Conservation (phyloP, 2,329 filamentous ascomycete species). For the Penicillium vulpinum region DNA sequence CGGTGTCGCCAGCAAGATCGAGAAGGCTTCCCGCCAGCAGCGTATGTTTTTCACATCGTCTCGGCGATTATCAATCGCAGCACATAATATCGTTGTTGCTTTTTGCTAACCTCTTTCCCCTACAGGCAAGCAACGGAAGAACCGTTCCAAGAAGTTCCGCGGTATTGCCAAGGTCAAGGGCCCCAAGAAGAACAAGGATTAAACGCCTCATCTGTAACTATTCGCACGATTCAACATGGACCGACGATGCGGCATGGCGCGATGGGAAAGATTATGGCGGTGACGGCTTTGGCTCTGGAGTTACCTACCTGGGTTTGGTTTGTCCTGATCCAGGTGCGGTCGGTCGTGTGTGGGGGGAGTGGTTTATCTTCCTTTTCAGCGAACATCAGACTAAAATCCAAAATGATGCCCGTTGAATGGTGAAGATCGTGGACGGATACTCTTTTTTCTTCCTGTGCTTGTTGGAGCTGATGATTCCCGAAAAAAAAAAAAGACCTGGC, state of each 20-base stretch:
- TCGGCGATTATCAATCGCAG: neutral
- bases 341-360: constrained; percentile 15
- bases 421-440: constrained; percentile 13
- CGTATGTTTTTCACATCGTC: constrained; percentile 66
- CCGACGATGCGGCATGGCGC: constrained; percentile 18
- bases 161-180: constrained; percentile 99
- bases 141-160: constrained; percentile 97
- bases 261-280: constrained; percentile 29
- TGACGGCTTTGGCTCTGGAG: constrained; percentile 21
- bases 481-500: constrained; percentile 17
- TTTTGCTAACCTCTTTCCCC: constrained; percentile 9
- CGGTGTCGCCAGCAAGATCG: constrained; percentile 88
- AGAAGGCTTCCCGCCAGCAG: constrained; percentile 98
- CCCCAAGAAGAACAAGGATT: constrained; percentile 87
- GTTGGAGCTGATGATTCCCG: constrained; percentile 12
- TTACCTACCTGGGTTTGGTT: constrained; percentile 18
- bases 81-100: neutral
- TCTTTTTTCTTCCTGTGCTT: constrained; percentile 15
- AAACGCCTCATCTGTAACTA: constrained; percentile 47
- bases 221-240: constrained; percentile 21
- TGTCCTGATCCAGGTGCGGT: constrained; percentile 6
- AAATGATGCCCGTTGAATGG: constrained; percentile 16
- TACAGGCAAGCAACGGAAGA: constrained; percentile 99
- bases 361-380: constrained; percentile 15
- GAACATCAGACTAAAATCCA: constrained; percentile 16